These are phyloP conservation scores for Neospora caninum DNA, from an alignment of 169 alveolate genomes.

Conservation along the genomic window DNA sequence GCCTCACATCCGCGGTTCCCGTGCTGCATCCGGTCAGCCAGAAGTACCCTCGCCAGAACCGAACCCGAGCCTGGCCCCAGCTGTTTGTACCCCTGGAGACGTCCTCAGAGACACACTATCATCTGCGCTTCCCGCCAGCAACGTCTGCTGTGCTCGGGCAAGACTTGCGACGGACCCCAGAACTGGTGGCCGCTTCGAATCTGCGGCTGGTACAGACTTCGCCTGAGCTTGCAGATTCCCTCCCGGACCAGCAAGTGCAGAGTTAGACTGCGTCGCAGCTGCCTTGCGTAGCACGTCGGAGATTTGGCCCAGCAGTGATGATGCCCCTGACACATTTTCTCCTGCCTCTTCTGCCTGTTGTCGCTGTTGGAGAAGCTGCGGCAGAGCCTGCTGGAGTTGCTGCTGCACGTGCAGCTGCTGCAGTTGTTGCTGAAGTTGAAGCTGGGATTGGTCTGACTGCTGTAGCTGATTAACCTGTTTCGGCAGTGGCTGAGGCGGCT, in stretches of 20 bases:
- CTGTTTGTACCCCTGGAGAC: not conserved
- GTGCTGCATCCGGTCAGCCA: not conserved
- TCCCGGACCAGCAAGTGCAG: not conserved
- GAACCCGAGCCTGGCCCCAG: not conserved
- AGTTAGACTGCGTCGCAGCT: not conserved
- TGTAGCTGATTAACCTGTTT: not conserved
- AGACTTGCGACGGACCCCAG: not conserved
- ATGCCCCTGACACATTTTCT: not conserved
- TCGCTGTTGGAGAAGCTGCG: conserved; percentile 16
- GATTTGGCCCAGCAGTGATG: not conserved
- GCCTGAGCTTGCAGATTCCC: not conserved
- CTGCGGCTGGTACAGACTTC: not conserved
- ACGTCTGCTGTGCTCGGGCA: not conserved
- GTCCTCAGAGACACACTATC: not conserved
- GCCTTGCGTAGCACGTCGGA: conserved; percentile 12
- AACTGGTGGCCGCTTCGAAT: not conserved
- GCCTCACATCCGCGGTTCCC: not conserved
- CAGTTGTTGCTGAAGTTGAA: not conserved
- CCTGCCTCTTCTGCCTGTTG: not conserved
- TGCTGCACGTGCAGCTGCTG: conserved; percentile 17
- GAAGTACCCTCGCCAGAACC: not conserved
- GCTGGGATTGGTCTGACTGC: not conserved
- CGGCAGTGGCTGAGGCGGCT: not conserved
- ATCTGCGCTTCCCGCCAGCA: not conserved
- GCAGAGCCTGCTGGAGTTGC: not conserved